Conservation (phyloP, 192 early-diverging fungal species). For the Dissophora globulifera region DNA sequence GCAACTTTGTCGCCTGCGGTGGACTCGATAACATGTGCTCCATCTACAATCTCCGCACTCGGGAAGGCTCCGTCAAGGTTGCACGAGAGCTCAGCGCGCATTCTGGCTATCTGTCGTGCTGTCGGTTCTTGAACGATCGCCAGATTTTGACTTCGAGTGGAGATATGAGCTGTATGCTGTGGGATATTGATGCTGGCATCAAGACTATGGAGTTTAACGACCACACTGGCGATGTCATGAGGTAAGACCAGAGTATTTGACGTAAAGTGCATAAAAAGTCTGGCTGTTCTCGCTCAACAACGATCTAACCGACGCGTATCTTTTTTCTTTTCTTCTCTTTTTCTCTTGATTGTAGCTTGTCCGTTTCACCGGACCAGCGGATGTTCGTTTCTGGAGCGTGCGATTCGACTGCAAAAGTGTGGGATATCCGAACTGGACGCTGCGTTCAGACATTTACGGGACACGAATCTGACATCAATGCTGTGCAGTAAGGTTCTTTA, state of each 20-base stretch:
- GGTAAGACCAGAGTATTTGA: conserved; percentile 42
- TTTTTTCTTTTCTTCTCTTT: background rate
- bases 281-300: no score
- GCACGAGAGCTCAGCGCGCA: conserved; percentile 96
- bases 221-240: conserved; percentile 99
- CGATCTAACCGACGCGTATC: background rate
- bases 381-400: conserved; percentile 99
- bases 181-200: conserved; percentile 99
- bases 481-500: conserved; percentile 80
- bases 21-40: conserved; percentile 99
- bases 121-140: conserved; percentile 95
- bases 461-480: conserved; percentile 99
- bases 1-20: conserved; percentile 99
- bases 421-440: conserved; percentile 96
- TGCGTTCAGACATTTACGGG: conserved; percentile 99
- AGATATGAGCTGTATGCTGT: conserved; percentile 99
- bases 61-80: conserved; percentile 93
- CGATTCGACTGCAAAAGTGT: conserved; percentile 97
- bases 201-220: conserved; percentile 98
- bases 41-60: conserved; percentile 97
- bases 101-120: conserved; percentile 98
- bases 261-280: no score
- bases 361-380: conserved; percentile 91
- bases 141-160: conserved; percentile 96
- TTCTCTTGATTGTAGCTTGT: conserved; percentile 66